Evolutionary conservation across 305 asterid species (phyloP).

Genomic region (Rubia balearica): DNA sequence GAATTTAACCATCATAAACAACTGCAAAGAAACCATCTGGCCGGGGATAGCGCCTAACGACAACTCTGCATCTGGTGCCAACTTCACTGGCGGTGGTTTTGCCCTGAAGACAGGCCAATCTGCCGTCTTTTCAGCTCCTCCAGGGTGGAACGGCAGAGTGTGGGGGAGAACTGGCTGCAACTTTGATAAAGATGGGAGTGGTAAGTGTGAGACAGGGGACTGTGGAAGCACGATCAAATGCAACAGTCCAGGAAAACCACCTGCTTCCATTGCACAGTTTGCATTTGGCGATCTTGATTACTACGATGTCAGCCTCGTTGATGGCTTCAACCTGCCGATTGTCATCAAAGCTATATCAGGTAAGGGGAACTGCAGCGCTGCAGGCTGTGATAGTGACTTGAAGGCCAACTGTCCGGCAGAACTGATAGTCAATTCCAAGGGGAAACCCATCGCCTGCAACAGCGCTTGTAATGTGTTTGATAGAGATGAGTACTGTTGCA

Average conservation of each 20-base stretch:
- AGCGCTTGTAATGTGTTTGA: constrained; percentile 55
- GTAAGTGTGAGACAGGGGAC: constrained; percentile 54
- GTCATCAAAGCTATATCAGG: constrained; percentile 41
- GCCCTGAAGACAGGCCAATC: constrained; percentile 44
- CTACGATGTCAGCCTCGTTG: constrained; percentile 70
- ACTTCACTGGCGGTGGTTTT: constrained; percentile 46
- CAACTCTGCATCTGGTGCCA: constrained; percentile 32
- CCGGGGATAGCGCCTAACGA: constrained; percentile 47
- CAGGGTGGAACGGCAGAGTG: constrained; percentile 54
- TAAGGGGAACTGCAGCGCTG: constrained; percentile 46
- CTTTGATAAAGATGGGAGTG: constrained; percentile 40
- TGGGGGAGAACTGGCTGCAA: constrained; percentile 65
- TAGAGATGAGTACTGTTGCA: constrained; percentile 54
- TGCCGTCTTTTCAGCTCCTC: constrained; percentile 43
- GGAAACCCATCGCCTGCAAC: constrained; percentile 42
- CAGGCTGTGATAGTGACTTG: constrained; percentile 54
- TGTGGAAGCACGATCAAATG: constrained; percentile 47
- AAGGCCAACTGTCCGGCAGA: constrained; percentile 47
- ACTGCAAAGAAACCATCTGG: constrained; percentile 60
- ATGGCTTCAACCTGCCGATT: constrained; percentile 67
- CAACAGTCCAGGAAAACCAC: constrained; percentile 45
- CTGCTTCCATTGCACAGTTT: constrained; percentile 55
- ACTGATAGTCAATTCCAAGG: constrained; percentile 30
- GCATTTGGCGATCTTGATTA: constrained; percentile 49
- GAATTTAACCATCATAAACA: constrained; percentile 44